Evolutionary conservation across 495 filamentous ascomycete species (phyloP).

Genomic region (Acidiella bohemica): DNA sequence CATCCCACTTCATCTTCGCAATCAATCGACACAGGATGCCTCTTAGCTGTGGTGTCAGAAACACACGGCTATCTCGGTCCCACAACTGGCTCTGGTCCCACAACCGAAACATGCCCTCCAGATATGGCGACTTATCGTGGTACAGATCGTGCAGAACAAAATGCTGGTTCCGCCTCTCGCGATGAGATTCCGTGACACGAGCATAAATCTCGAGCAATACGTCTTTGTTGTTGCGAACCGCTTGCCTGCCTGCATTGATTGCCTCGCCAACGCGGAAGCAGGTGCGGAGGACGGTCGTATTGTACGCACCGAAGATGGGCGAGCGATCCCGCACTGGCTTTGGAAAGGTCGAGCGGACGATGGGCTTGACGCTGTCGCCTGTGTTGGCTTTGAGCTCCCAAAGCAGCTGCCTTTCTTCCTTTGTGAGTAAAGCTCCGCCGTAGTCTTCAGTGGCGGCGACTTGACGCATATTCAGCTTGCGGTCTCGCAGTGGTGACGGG

Average conservation of each 20-base stretch:
- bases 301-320: constrained; percentile 38
- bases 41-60: constrained; percentile 15
- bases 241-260: constrained; percentile 32
- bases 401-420: constrained; percentile 10
- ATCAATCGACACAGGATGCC: constrained; percentile 39
- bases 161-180: constrained; percentile 38
- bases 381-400: neutral
- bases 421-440: constrained; percentile 13
- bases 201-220: constrained; percentile 47
- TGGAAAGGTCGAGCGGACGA: constrained; percentile 40
- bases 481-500: constrained; percentile 8
- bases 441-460: constrained; percentile 14
- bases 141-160: constrained; percentile 48
- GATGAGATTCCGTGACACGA: constrained; percentile 39
- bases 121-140: constrained; percentile 40
- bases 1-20: constrained; percentile 37
- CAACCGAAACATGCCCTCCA: constrained; percentile 36
- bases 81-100: constrained; percentile 36
- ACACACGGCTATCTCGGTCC: constrained; percentile 34
- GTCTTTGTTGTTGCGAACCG: constrained; percentile 31
- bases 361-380: constrained; percentile 11
- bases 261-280: constrained; percentile 51
- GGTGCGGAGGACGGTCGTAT: constrained; percentile 36
- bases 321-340: constrained; percentile 36
- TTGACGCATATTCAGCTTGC: constrained; percentile 10